Evolutionary conservation across 371 early-diverging fungal species (phyloP).

Genomic region (Massospora cicadina): DNA sequence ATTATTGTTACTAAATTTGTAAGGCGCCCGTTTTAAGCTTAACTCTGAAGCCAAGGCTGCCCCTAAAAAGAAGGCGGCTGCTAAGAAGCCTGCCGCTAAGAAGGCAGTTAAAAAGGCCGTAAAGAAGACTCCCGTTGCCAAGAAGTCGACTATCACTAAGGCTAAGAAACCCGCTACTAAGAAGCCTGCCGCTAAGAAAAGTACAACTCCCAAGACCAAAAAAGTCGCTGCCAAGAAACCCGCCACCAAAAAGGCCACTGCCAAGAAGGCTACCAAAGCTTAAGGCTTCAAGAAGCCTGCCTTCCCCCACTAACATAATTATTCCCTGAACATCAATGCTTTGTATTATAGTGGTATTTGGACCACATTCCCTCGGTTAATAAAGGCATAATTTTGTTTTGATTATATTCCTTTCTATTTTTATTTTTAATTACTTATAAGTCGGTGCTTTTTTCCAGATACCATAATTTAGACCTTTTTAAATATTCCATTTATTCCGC

Average conservation of each 20-base stretch:
- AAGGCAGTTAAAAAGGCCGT: conserved; percentile 24
- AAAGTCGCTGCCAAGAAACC: conserved; percentile 24
- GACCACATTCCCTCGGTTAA: background rate
- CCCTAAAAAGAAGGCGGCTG: conserved; percentile 23
- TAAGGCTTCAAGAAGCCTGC: conserved; percentile 10
- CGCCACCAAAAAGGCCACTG: conserved; percentile 18
- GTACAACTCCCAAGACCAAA: conserved; percentile 11
- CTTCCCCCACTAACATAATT: background rate
- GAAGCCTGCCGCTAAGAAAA: conserved; percentile 24
- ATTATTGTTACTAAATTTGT: conserved; percentile 44
- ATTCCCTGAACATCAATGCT: background rate
- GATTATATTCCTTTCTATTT: conserved; percentile 11
- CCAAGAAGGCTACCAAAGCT: conserved; percentile 24
- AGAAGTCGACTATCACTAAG: conserved; percentile 19
- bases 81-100: conserved; percentile 32
- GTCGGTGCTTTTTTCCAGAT: too few species aligned
- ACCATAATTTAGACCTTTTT: too few species aligned
- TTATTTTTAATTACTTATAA: background rate
- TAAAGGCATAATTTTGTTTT: background rate
- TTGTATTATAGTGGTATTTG: background rate
- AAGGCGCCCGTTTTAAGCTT: conserved; percentile 21
- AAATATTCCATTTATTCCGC: too few species aligned
- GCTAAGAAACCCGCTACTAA: conserved; percentile 17
- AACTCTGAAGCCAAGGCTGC: conserved; percentile 22
- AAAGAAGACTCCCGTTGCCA: conserved; percentile 30